Evolutionary conservation across 805 yeast genomes (phyloP).

Genomic region (Lipomyces yamanashiensis): DNA sequence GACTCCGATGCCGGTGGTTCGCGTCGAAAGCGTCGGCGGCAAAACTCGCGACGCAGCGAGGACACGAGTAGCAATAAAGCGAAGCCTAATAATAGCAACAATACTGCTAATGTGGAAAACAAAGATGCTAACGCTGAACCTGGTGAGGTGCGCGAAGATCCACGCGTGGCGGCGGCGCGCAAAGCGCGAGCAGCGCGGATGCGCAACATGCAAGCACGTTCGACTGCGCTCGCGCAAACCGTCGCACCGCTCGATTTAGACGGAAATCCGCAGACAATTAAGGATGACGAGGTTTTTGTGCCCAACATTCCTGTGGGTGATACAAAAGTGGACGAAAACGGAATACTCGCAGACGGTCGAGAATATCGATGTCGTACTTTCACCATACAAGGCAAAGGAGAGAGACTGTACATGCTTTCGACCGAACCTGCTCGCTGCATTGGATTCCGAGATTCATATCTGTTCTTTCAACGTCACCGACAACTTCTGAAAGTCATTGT

Average conservation of each 20-base stretch:
- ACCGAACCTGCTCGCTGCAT: slow-evolving; percentile 96
- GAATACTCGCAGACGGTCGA: slow-evolving; percentile 72
- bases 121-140: slow-evolving; percentile 19
- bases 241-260: slow-evolving; percentile 62
- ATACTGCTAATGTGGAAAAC: slow-evolving; percentile 1
- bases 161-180: slow-evolving; percentile 37
- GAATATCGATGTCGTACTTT: slow-evolving; percentile 62
- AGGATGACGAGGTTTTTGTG: slow-evolving; percentile 76
- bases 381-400: slow-evolving; percentile 60
- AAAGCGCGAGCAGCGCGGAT: slow-evolving; percentile 35
- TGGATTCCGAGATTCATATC: slow-evolving; percentile 90
- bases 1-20: slow-evolving; percentile 16
- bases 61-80: neutral
- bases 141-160: slow-evolving; percentile 32
- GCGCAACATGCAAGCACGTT: slow-evolving; percentile 28
- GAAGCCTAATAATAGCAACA: too few relatives aligned
- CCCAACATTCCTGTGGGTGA: slow-evolving; percentile 82
- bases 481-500: slow-evolving; percentile 73
- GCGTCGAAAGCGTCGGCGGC: slow-evolving; percentile 18
- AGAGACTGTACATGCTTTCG: slow-evolving; percentile 80
- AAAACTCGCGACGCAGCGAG: neutral
- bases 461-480: slow-evolving; percentile 84
- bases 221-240: slow-evolving; percentile 49
- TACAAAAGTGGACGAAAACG: slow-evolving; percentile 67
- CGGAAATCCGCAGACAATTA: slow-evolving; percentile 67